These are phyloP conservation scores for Massarina eburnea DNA, from an alignment of 2,329 filamentous ascomycete genomes.

Conservation along the genomic window DNA sequence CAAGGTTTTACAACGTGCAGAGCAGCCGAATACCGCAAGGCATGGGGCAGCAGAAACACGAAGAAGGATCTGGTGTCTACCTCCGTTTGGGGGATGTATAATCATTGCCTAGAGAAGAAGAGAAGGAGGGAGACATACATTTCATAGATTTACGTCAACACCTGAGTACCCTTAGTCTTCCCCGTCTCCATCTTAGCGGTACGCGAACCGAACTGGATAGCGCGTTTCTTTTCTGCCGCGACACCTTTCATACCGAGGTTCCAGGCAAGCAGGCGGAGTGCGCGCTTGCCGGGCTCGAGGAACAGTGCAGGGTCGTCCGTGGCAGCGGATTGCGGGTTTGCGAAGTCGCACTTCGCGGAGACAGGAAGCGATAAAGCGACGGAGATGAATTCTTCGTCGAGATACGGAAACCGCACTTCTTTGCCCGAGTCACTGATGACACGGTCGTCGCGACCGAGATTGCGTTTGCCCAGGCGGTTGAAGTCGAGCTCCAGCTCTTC, in stretches of 20 bases:
- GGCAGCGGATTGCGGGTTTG: conserved; percentile 28
- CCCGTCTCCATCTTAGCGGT: conserved; percentile 51
- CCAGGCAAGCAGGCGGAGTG: conserved; percentile 75
- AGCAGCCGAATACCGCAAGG: not conserved
- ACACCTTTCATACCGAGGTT: conserved; percentile 71
- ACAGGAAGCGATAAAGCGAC: conserved; percentile 76
- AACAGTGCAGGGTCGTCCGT: conserved; percentile 27
- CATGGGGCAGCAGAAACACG: conserved; percentile 5
- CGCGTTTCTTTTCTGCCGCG: conserved; percentile 88
- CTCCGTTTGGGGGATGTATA: conserved; percentile 26
- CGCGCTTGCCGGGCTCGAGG: conserved; percentile 78
- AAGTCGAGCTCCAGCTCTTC: conserved; percentile 87
- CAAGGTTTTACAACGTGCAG: conserved; percentile 14
- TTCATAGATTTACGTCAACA: conserved; percentile 35
- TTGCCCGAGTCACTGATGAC: conserved; percentile 86
- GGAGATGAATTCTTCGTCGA: conserved; percentile 83
- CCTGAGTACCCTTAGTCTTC: conserved; percentile 51
- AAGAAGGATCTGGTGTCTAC: conserved; percentile 23
- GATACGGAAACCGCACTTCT: conserved; percentile 85
- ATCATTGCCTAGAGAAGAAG: conserved; percentile 29
- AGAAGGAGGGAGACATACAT: conserved; percentile 19
- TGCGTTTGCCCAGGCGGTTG: conserved; percentile 83
- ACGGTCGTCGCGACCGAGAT: conserved; percentile 90
- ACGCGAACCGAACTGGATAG: conserved; percentile 58
- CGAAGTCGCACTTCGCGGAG: conserved; percentile 87